Conservation (phyloP, 768 basidiomycete genomes). For the Leccinum obscurum region DNA sequence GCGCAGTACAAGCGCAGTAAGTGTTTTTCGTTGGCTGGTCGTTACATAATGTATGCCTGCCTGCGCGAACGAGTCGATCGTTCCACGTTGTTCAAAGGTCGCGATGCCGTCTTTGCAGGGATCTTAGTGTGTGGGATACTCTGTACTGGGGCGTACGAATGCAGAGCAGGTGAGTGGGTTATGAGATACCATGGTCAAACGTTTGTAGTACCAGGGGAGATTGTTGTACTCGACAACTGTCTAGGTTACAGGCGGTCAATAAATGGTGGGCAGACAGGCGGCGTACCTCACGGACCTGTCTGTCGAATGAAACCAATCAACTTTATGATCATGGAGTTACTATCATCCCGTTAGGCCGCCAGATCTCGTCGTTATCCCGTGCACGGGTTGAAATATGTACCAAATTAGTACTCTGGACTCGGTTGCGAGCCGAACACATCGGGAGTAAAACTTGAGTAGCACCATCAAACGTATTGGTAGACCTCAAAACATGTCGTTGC, state of each 20-base stretch:
- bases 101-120: no score
- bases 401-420: not conserved
- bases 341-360: conserved; percentile 40
- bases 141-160: no score
- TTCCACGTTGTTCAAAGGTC: no score
- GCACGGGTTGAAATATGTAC: not conserved
- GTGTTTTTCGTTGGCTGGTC: conserved; percentile 17
- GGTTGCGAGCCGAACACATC: conserved; percentile 46
- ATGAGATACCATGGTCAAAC: no score
- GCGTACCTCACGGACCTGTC: conserved; percentile 41
- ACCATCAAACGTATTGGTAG: conserved; percentile 41
- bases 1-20: conserved; percentile 14
- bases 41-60: not conserved
- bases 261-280: not conserved
- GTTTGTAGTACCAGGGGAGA: no score
- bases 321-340: not conserved
- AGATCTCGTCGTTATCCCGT: conserved; percentile 67
- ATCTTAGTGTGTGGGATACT: no score
- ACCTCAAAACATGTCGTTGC: conserved; percentile 68
- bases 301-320: conserved; percentile 26
- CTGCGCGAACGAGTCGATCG: no score
- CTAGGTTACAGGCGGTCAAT: not conserved
- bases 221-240: not conserved
- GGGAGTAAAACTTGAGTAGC: conserved; percentile 56
- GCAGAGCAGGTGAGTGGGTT: no score